phyloP scores from a whole-genome alignment of 2,329 filamentous ascomycete species.

The Pyrenophora tritici-repentis region DNA sequence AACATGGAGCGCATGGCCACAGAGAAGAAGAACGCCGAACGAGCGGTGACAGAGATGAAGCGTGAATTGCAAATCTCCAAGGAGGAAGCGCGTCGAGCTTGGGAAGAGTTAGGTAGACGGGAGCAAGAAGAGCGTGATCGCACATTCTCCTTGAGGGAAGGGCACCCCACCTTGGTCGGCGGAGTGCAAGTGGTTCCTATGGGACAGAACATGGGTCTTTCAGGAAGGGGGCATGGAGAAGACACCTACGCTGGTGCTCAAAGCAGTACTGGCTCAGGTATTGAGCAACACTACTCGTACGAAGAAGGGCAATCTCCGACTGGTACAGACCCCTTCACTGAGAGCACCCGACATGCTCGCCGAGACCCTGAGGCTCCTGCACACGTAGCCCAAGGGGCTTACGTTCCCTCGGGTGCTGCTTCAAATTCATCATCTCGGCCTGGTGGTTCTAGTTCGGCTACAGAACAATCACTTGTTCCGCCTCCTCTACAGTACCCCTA shows the following conservation, averaged over 20 bases:
- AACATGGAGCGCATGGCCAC: constrained; percentile 69
- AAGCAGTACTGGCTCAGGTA: constrained; percentile 38
- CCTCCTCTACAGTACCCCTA: constrained; percentile 35
- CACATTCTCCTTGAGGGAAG: constrained; percentile 81
- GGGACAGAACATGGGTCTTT: constrained; percentile 67
- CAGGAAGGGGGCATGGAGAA: constrained; percentile 43
- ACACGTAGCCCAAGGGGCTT: constrained; percentile 40
- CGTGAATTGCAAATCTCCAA: constrained; percentile 94
- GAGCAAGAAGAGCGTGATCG: constrained; percentile 93
- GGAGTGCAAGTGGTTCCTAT: constrained; percentile 96
- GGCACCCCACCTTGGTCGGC: constrained; percentile 85
- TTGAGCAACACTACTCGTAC: constrained; percentile 56
- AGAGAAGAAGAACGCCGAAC: constrained; percentile 72
- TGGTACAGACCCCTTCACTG: constrained; percentile 67
- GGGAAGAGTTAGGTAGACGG: constrained; percentile 92
- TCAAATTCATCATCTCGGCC: constrained; percentile 26
- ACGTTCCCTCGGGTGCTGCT: constrained; percentile 39
- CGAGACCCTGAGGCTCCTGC: constrained; percentile 41
- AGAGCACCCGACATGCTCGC: constrained; percentile 42
- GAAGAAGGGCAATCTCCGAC: constrained; percentile 59
- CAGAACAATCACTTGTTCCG: constrained; percentile 30
- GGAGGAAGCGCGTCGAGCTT: constrained; percentile 91
- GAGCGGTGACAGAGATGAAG: constrained; percentile 84
- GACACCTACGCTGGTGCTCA: constrained; percentile 37
- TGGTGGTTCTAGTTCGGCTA: constrained; percentile 18